phyloP scores from a whole-genome alignment of 2,329 filamentous ascomycete genomes.

The Aureobasidium uvarum region DNA sequence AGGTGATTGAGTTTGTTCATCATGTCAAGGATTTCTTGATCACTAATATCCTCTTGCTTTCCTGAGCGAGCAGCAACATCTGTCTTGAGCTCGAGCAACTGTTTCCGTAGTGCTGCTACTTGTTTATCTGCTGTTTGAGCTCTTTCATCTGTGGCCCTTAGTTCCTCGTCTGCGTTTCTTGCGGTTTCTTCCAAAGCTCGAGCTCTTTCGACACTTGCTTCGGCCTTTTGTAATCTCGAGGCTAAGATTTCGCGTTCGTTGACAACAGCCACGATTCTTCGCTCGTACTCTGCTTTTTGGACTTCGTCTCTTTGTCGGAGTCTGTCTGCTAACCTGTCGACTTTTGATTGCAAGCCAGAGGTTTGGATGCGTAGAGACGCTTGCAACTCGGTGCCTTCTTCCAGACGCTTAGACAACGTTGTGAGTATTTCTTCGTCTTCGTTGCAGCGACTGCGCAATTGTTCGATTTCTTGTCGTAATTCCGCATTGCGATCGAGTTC shows the following conservation, averaged over 20 bases:
- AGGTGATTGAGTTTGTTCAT: constrained; percentile 62
- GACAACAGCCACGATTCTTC: neutral
- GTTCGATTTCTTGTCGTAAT: neutral
- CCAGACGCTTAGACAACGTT: neutral
- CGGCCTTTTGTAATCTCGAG: neutral
- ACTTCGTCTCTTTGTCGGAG: constrained; percentile 4
- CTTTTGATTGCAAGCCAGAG: constrained; percentile 4
- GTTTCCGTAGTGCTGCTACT: constrained; percentile 60
- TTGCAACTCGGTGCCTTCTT: constrained; percentile 6
- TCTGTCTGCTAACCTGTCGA: constrained; percentile 4
- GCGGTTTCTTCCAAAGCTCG: neutral
- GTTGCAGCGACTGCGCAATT: neutral
- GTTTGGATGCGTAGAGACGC: neutral
- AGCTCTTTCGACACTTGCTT: constrained; percentile 4
- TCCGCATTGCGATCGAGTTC: neutral
- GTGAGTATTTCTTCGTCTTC: neutral
- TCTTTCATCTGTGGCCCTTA: neutral
- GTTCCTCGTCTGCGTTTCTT: neutral
- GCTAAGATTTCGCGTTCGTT: constrained; percentile 12
- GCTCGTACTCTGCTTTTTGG: constrained; percentile 17
- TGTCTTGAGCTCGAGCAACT: constrained; percentile 67
- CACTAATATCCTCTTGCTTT: constrained; percentile 64
- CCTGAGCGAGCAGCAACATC: constrained; percentile 63
- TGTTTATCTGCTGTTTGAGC: neutral
- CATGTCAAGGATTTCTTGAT: constrained; percentile 64